A percentile compares a stretch with the other conserved stretches of the same genome.
These are phyloP conservation scores for Pseudocercospora eumusae DNA, from an alignment of 2,329 filamentous ascomycete species.

Conservation along the genomic window DNA sequence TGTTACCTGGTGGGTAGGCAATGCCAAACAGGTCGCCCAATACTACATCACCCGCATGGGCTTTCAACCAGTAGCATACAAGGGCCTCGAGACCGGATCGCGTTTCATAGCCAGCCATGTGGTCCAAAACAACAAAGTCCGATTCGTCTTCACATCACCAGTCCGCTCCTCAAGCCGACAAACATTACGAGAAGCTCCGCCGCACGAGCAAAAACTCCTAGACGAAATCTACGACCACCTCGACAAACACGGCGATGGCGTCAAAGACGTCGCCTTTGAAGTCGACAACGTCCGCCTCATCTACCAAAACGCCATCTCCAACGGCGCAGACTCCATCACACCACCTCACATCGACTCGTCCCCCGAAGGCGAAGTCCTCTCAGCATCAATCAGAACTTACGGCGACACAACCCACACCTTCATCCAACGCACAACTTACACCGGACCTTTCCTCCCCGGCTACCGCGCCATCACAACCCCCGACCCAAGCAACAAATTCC, in stretches of 20 bases:
- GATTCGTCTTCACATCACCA: conserved; percentile 82
- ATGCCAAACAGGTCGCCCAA: conserved; percentile 89
- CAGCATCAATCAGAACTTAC: conserved; percentile 84
- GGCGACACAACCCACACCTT: conserved; percentile 95
- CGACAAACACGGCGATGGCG: conserved; percentile 85
- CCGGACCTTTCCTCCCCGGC: conserved; percentile 78
- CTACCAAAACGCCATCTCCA: conserved; percentile 69
- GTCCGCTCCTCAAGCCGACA: conserved; percentile 55
- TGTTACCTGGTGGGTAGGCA: conserved; percentile 94
- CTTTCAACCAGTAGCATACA: conserved; percentile 79
- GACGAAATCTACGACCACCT: conserved; percentile 78
- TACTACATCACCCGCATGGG: conserved; percentile 89
- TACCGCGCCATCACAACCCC: conserved; percentile 57
- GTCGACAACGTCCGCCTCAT: conserved; percentile 85
- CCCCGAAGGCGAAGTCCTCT: conserved; percentile 68
- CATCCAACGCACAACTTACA: conserved; percentile 70
- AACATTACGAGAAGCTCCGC: conserved; percentile 28
- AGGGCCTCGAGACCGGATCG: conserved; percentile 83
- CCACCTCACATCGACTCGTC: conserved; percentile 55
- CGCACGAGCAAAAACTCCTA: conserved; percentile 66
- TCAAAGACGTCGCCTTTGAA: conserved; percentile 93
- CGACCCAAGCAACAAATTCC: conserved; percentile 52
- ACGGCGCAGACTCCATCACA: conserved; percentile 64
- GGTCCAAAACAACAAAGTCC: conserved; percentile 71
- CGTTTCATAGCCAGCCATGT: conserved; percentile 82